Conservation (phyloP, 192 early-diverging fungal genomes). For the Coemansia sp. region DNA sequence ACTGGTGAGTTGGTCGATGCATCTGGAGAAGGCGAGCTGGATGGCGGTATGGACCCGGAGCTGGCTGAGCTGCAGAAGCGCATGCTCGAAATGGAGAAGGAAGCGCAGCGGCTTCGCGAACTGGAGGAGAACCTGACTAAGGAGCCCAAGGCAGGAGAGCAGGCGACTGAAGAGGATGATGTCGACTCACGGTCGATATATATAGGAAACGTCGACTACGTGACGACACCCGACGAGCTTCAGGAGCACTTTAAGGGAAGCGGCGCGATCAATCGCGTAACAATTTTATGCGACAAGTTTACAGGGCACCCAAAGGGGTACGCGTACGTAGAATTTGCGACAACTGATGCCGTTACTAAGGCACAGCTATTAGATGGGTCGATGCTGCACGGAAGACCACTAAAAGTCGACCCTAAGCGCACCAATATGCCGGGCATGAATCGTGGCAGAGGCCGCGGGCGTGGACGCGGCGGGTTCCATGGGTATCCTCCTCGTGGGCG, state of each 20-base stretch:
- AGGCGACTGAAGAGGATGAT: slow-evolving; percentile 35
- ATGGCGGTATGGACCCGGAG: slow-evolving; percentile 35
- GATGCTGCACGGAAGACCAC: slow-evolving; percentile 79
- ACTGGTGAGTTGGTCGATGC: slow-evolving; percentile 3
- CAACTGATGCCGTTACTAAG: slow-evolving; percentile 72
- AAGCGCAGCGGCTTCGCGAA: slow-evolving; percentile 52
- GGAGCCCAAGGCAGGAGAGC: slow-evolving; percentile 20
- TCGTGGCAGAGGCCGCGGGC: slow-evolving; percentile 73
- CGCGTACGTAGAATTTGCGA: slow-evolving; percentile 96
- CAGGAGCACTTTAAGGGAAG: slow-evolving; percentile 94
- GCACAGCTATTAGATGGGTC: slow-evolving; percentile 88
- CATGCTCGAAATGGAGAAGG: slow-evolving; percentile 54
- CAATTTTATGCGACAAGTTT: slow-evolving; percentile 92
- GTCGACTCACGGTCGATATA: slow-evolving; percentile 89
- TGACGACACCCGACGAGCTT: slow-evolving; percentile 89
- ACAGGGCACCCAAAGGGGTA: slow-evolving; percentile 91
- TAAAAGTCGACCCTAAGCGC: slow-evolving; percentile 88
- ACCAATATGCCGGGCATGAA: slow-evolving; percentile 91
- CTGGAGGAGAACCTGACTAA: slow-evolving; percentile 48
- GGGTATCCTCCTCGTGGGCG: slow-evolving; percentile 56
- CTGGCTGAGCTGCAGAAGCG: slow-evolving; percentile 47
- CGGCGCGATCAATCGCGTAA: slow-evolving; percentile 95
- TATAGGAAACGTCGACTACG: slow-evolving; percentile 96
- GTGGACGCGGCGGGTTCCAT: slow-evolving; percentile 69
- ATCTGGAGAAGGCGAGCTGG: slow-evolving; percentile 9